Base-by-base conservation (phyloP, 129 eudicot genomes). In the Arctium minus region DNA sequence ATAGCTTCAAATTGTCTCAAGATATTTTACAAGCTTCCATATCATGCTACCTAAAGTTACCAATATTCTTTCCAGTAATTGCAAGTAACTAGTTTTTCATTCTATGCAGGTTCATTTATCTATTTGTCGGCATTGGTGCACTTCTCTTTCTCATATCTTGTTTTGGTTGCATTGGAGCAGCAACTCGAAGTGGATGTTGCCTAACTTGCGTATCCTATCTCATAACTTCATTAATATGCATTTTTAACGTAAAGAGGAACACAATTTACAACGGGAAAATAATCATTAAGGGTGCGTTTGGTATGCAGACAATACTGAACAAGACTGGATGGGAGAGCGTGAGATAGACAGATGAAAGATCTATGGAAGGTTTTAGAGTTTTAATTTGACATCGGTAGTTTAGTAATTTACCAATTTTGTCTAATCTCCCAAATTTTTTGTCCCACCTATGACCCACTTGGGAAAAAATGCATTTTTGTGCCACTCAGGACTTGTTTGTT, bases 111-210 rank as follows among this genome's bases (percentile, higher is more conserved):
- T 95, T 95, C 82, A 89, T 95, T 64, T 92, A 88, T 88, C 82
- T 90, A 44, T 91, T 95, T 73, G 78, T 87, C 68, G 97, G 97
- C 53, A 82, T 91, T 82, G 98, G 98, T 37, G 92, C 82, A 31
- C 84, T 81, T 85, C 72, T 95, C 72, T 86, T 92, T 77, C 35
- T 95, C 68, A 80, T 95, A 82, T 90, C 98, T 53, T 92, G 97
- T 87, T 91, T 86, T 76, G 98, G 98, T 73, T 95, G 97, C 87
- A 91, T 95, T 62, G 98, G 94, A 84, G 87, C 97, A 60, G 83
- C 94, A 50, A 87, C 93, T 70, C 88, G 91, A 70, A 95, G 85
- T 78, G 97, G 98, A 27, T 95, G 98, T 89, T 95, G 97, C 84
- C 89, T 95, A 73, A 84, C 93, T 81, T 92, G 92, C 81, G 98